Percentiles rank a stretch among this genome's conserved stretches.
phyloP scores from a whole-genome alignment of 176 grass and related monocot species.

The Rhynchospora tenuis region DNA sequence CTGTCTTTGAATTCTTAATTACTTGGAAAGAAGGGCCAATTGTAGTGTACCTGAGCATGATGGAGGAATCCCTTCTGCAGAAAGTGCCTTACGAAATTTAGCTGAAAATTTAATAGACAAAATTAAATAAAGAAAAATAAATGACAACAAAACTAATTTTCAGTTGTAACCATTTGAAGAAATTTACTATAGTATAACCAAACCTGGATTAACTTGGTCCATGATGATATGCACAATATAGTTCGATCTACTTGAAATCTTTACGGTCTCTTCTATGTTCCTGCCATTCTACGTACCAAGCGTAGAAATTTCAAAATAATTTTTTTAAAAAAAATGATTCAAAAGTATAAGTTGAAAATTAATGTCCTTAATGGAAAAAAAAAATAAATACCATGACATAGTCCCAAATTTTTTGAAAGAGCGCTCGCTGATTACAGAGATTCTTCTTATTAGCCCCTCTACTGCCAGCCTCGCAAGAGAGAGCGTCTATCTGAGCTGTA shows the following conservation, averaged over 20 bases:
- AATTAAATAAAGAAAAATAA: constrained; percentile 1
- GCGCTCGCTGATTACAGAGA: constrained; percentile 71
- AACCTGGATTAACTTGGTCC: constrained; percentile 89
- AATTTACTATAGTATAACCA: not conserved
- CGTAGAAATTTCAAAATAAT: not conserved
- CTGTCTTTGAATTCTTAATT: not conserved
- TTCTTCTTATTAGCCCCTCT: constrained; percentile 98
- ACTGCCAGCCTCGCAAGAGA: constrained; percentile 80
- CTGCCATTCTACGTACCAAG: constrained; percentile 52
- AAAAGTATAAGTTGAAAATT: not conserved
- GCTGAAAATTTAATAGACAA: constrained; percentile 39
- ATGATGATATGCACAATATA: constrained; percentile 65
- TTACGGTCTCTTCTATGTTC: constrained; percentile 60
- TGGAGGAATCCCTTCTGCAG: constrained; percentile 84
- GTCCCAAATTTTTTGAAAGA: constrained; percentile 84
- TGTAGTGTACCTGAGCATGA: constrained; percentile 61
- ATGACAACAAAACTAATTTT: not conserved
- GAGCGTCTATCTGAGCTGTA: constrained; percentile 44
- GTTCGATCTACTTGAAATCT: constrained; percentile 62
- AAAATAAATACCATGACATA: constrained; percentile 68
- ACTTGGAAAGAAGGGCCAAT: not conserved
- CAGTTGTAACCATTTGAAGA: not conserved
- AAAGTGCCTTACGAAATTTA: constrained; percentile 80
- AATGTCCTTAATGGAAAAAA: not conserved
- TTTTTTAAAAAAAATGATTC: not conserved